Conservation (phyloP, 352 stramenopile genomes). For the Phytophthora palmivora region DNA sequence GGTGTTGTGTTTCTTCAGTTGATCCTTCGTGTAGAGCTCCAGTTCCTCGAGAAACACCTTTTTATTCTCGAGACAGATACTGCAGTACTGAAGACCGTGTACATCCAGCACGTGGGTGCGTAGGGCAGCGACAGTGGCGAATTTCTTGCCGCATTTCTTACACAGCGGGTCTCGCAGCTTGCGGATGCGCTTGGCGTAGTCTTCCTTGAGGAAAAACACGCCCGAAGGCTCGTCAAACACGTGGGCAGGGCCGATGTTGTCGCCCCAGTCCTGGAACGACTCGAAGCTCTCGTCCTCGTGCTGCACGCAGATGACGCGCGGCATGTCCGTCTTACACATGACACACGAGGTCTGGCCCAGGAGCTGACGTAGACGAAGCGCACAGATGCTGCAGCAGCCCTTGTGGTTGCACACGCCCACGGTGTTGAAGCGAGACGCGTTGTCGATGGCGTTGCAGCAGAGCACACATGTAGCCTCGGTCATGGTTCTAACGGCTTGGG, state of each 20-base stretch:
- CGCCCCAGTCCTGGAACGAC: constrained; percentile 91
- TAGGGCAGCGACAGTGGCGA: constrained; percentile 62
- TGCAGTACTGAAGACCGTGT: constrained; percentile 81
- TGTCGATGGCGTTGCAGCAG: constrained; percentile 90
- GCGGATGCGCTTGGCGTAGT: constrained; percentile 63
- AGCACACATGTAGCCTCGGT: constrained; percentile 75
- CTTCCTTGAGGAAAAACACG: constrained; percentile 89
- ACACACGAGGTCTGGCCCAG: constrained; percentile 77
- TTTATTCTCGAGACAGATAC: constrained; percentile 90
- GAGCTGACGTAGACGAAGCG: constrained; percentile 88
- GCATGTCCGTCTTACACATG: constrained; percentile 90
- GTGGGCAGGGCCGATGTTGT: constrained; percentile 87
- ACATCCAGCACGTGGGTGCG: constrained; percentile 81
- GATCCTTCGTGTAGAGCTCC: constrained; percentile 72
- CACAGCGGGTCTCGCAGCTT: constrained; percentile 80
- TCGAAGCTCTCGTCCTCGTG: constrained; percentile 74
- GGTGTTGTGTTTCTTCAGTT: constrained; percentile 79
- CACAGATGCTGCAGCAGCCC: constrained; percentile 87
- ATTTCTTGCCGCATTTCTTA: constrained; percentile 78
- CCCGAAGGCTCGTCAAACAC: constrained; percentile 85
- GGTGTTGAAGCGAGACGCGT: constrained; percentile 81
- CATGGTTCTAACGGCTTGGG: constrained; percentile 24
- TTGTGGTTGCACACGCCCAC: constrained; percentile 89
- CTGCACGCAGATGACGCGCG: constrained; percentile 88
- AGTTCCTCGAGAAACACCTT: constrained; percentile 90